These are phyloP conservation scores for Hericium erinaceus DNA, from an alignment of 768 basidiomycete genomes.

Conservation along the genomic window DNA sequence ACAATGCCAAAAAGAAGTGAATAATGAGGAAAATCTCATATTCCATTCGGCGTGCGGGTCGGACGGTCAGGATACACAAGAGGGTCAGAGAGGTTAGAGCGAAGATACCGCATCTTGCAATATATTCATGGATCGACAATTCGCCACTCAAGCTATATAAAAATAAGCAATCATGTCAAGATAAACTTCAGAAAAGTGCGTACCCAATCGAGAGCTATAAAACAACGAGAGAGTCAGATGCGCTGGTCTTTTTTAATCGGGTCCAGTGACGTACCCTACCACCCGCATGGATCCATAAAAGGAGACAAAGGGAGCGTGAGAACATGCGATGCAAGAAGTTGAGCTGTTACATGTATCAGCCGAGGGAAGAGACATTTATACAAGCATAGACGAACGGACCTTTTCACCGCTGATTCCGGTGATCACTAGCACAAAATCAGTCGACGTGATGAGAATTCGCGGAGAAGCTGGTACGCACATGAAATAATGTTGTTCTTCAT, in stretches of 20 bases:
- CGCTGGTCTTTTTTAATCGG: no score
- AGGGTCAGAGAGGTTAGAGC: constrained; percentile 32
- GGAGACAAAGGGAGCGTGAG: background rate
- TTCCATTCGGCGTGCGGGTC: constrained; percentile 32
- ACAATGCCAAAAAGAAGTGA: constrained; percentile 38
- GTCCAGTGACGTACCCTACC: background rate
- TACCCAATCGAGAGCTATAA: background rate
- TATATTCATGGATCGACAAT: constrained; percentile 6
- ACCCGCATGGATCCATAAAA: constrained; percentile 4
- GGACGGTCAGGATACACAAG: constrained; percentile 38
- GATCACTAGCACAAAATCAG: constrained; percentile 26
- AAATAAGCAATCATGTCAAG: background rate
- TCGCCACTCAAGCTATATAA: background rate
- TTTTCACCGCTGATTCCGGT: constrained; percentile 42
- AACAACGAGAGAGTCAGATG: no score
- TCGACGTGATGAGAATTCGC: background rate
- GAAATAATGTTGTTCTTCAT: constrained; percentile 51
- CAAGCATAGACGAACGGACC: constrained; percentile 24
- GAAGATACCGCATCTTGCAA: constrained; percentile 25
- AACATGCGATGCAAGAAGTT: constrained; percentile 3
- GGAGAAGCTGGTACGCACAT: constrained; percentile 20
- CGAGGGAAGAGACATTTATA: no score
- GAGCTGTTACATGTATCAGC: background rate
- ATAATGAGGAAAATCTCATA: constrained; percentile 46
- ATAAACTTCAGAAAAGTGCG: background rate